These are phyloP conservation scores for Westerdykella ornata DNA, from an alignment of 2,329 filamentous ascomycete genomes.

Conservation along the genomic window DNA sequence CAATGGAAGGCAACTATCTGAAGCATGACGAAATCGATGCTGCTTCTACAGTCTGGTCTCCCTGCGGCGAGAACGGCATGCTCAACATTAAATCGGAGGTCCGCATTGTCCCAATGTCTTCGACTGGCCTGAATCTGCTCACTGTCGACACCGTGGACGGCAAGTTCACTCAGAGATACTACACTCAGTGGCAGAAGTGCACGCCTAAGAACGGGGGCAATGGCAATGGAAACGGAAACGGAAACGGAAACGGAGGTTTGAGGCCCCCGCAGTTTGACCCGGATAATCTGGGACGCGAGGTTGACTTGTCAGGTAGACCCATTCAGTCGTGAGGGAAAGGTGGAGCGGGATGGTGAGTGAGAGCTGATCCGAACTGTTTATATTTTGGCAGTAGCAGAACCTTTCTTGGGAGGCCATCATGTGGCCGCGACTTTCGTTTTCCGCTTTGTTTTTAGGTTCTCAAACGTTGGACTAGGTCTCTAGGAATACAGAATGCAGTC, in stretches of 20 bases:
- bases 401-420: too few species aligned
- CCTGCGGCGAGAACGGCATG: constrained; percentile 41
- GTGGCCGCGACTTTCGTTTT: too few species aligned
- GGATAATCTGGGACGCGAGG: constrained; percentile 5
- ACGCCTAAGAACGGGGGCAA: constrained; percentile 1
- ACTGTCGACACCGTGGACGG: constrained; percentile 40
- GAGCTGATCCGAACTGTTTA: too few species aligned
- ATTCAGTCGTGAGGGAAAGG: too few species aligned
- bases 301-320: constrained; percentile 3
- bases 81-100: constrained; percentile 46
- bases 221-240: not conserved
- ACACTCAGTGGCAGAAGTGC: constrained; percentile 35
- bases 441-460: too few species aligned
- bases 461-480: too few species aligned
- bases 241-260: not conserved
- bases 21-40: constrained; percentile 30
- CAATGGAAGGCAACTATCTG: constrained; percentile 17
- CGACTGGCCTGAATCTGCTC: constrained; percentile 29
- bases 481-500: too few species aligned
- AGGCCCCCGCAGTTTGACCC: constrained; percentile 1
- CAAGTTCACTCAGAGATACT: constrained; percentile 34
- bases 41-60: constrained; percentile 43
- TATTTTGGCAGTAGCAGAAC: too few species aligned
- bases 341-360: too few species aligned
- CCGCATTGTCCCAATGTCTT: constrained; percentile 26